Percentiles rank a stretch among this genome's conserved stretches.
Evolutionary conservation across 2,329 filamentous ascomycete genomes (phyloP).

Genomic region (Celoporthe dispersa): DNA sequence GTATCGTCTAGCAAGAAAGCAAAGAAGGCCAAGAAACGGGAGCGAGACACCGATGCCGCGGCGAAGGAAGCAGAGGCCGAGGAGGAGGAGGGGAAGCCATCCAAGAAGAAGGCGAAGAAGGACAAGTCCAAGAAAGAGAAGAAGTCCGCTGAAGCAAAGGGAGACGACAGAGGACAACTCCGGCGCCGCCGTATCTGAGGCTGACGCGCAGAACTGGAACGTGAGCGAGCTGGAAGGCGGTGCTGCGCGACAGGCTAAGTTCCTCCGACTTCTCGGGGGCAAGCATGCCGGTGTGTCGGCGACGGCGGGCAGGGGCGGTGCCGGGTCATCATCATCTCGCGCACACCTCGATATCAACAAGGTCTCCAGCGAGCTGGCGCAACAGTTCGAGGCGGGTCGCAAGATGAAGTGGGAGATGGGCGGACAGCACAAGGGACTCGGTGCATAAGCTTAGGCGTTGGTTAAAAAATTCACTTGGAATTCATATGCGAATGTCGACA

Average conservation of each 20-base stretch:
- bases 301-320: slow-evolving; percentile 22
- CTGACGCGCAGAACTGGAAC: slow-evolving; percentile 53
- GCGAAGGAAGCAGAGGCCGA: slow-evolving; percentile 35
- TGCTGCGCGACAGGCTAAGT: slow-evolving; percentile 57
- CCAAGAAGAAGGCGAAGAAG: slow-evolving; percentile 50
- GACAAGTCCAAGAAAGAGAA: slow-evolving; percentile 33
- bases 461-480: neutral
- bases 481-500: too few relatives aligned
- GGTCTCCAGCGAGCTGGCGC: slow-evolving; percentile 58
- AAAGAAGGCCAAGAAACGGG: slow-evolving; percentile 39
- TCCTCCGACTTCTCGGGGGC: slow-evolving; percentile 59
- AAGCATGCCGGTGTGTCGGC: slow-evolving; percentile 49
- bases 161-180: slow-evolving; percentile 22
- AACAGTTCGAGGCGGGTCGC: slow-evolving; percentile 61
- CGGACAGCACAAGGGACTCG: slow-evolving; percentile 56
- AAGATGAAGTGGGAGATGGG: slow-evolving; percentile 58
- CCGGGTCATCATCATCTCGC: slow-evolving; percentile 27
- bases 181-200: slow-evolving; percentile 32
- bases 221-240: slow-evolving; percentile 57
- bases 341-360: slow-evolving; percentile 42
- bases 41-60: slow-evolving; percentile 30
- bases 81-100: slow-evolving; percentile 29
- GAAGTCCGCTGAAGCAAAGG: slow-evolving; percentile 29
- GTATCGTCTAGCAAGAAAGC: slow-evolving; percentile 45
- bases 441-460: slow-evolving; percentile 44